Evolutionary conservation across 306 rosid species (phyloP), one percentile per base, ranked within the genome.

Genomic region (Cicer judaicum): DNA sequence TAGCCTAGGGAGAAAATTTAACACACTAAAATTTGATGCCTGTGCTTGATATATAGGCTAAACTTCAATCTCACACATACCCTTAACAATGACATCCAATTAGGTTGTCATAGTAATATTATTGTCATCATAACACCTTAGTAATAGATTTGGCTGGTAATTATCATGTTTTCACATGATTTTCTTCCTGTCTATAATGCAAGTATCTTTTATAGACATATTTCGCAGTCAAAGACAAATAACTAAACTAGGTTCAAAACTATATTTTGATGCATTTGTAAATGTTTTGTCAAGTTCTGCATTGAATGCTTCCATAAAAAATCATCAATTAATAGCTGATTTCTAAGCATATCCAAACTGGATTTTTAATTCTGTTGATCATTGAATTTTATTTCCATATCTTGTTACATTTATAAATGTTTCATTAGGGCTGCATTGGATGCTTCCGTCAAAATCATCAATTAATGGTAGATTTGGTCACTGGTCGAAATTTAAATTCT

Each of bases 231-330:
- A 60, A 74, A 42, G 16, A 68, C 39, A 19, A 46, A 62, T 52
- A 18, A 50, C 44, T 10, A 15, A 34, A 59, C 2, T 12, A 70
- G 18, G n/a, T 8, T 46, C n/a, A 36, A 10, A 39, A 40, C 39
- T n/a, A 46, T 65, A 65, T 13, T 64, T 59, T 59, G 7, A 52
- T 46, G 71, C 67, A 62, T 36, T 34, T 70, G 11, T 13, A 57
- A 39, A 63, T 79, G 75, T 64, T 79, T 75, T 19, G 59, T 38
- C 10, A 52, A 47, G 50, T 74, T 42, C 67, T 65, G 39, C 56
- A 24, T 68, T 34, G 55, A 73, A 6, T n/a, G 38, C 60, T 54
- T 42, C 48, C 69, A 39, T 74, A 41, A 48, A 56, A 46, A 56
- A 47, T 12, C 14, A 53, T 43, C 63, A 39, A 47, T 63, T 68